These are phyloP conservation scores for Lachancea cidri DNA, from an alignment of 805 yeast genomes.

Conservation along the genomic window DNA sequence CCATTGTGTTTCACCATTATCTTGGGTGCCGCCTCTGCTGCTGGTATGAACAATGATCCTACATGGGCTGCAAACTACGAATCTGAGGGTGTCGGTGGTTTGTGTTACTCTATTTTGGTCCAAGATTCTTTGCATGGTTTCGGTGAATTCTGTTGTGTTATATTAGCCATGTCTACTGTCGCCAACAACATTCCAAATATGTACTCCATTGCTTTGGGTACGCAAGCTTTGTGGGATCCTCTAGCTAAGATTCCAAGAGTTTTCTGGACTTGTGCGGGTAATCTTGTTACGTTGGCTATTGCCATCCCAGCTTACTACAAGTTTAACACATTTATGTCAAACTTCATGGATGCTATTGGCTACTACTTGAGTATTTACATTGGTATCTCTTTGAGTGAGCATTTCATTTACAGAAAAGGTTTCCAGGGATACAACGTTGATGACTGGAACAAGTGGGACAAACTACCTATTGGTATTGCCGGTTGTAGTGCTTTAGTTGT, in stretches of 20 bases:
- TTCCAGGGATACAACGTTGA: slow-evolving; percentile 56
- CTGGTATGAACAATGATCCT: slow-evolving; percentile 49
- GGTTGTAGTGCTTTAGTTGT: slow-evolving; percentile 73
- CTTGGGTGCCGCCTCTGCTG: slow-evolving; percentile 82
- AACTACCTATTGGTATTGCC: slow-evolving; percentile 72
- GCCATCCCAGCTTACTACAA: slow-evolving; percentile 83
- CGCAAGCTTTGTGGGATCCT: slow-evolving; percentile 78
- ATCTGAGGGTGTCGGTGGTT: slow-evolving; percentile 67
- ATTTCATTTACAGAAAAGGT: slow-evolving; percentile 69
- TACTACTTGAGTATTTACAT: slow-evolving; percentile 87
- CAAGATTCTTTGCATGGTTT: slow-evolving; percentile 79
- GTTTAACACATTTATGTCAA: slow-evolving; percentile 66
- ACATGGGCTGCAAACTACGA: slow-evolving; percentile 48
- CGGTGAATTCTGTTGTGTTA: slow-evolving; percentile 84
- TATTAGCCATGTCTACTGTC: slow-evolving; percentile 79
- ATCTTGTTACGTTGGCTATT: slow-evolving; percentile 73
- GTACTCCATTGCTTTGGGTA: slow-evolving; percentile 84
- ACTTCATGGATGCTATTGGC: slow-evolving; percentile 88
- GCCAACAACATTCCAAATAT: slow-evolving; percentile 91
- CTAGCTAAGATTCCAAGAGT: slow-evolving; percentile 75
- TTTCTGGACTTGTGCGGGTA: slow-evolving; percentile 74
- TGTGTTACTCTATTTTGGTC: slow-evolving; percentile 72
- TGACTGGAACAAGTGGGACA: slow-evolving; percentile 50
- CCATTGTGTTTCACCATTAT: slow-evolving; percentile 71
- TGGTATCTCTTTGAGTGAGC: slow-evolving; percentile 73